Evolutionary conservation across 139 green algal genomes (phyloP).

Genomic region (Coelastrella sp.): DNA sequence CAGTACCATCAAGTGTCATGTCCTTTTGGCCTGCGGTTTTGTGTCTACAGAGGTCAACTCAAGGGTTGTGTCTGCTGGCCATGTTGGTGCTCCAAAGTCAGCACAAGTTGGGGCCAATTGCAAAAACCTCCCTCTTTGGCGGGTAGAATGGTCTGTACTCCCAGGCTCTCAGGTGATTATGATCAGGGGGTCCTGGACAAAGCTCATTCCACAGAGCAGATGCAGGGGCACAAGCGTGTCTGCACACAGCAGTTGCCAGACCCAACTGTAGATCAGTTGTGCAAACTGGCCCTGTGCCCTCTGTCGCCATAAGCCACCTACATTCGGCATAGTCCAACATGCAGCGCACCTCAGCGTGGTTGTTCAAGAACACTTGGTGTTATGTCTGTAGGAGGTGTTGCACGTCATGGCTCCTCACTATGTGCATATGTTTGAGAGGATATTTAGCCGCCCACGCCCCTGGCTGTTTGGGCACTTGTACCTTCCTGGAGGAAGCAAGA

Average conservation of each 20-base stretch:
- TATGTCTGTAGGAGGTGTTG: slow-evolving; percentile 14
- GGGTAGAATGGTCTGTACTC: slow-evolving; percentile 57
- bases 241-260: too few species aligned
- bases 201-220: too few species aligned
- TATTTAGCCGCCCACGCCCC: slow-evolving; percentile 50
- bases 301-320: neutral
- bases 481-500: slow-evolving; percentile 51
- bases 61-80: neutral
- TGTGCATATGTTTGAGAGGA: slow-evolving; percentile 58
- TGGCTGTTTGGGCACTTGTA: slow-evolving; percentile 65
- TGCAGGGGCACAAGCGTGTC: too few species aligned
- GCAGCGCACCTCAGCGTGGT: too few species aligned
- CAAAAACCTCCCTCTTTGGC: slow-evolving; percentile 63
- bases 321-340: too few species aligned
- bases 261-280: too few species aligned
- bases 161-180: slow-evolving; percentile 42
- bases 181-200: neutral
- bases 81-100: neutral
- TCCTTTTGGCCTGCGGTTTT: too few species aligned
- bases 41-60: neutral
- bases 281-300: too few species aligned
- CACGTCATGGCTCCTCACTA: slow-evolving; percentile 45
- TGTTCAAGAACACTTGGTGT: neutral
- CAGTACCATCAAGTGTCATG: too few species aligned
- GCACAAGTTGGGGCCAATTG: neutral